A percentile compares a stretch with the other conserved stretches of the same genome.
phyloP scores from a whole-genome alignment of 192 early-diverging fungal species.

The Gryganskiella cystojenkinii region DNA sequence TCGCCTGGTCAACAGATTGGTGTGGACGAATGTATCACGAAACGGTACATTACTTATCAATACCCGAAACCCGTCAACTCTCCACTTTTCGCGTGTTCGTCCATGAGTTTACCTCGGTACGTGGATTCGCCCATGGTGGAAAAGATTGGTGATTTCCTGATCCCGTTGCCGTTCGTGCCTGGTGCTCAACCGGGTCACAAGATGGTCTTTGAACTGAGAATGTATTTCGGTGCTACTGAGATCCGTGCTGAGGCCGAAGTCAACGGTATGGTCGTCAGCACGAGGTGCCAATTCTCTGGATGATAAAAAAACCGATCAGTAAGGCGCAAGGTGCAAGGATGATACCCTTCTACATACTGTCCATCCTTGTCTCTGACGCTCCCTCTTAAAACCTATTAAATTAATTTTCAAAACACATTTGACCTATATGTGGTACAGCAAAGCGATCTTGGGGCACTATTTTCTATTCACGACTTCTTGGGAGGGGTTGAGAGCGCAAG shows the following conservation, averaged over 20 bases:
- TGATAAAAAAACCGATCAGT: constrained; percentile 9
- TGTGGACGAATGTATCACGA: constrained; percentile 46
- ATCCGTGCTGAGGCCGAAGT: constrained; percentile 63
- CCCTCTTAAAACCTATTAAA: too few species aligned
- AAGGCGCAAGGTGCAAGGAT: too few species aligned
- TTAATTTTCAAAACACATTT: too few species aligned
- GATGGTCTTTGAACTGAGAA: constrained; percentile 46
- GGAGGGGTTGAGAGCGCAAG: too few species aligned
- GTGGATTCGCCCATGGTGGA: constrained; percentile 42
- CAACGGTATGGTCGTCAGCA: constrained; percentile 48
- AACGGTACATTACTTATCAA: constrained; percentile 48
- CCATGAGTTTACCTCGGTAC: constrained; percentile 34
- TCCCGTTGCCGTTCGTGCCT: constrained; percentile 46
- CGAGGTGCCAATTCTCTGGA: constrained; percentile 43
- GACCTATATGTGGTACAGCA: too few species aligned
- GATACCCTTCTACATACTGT: too few species aligned
- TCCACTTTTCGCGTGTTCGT: constrained; percentile 43
- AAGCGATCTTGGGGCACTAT: too few species aligned
- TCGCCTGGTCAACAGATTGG: constrained; percentile 56
- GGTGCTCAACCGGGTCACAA: constrained; percentile 40
- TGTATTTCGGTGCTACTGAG: constrained; percentile 65
- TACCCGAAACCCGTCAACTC: constrained; percentile 51
- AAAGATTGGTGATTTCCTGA: constrained; percentile 50
- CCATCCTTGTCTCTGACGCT: too few species aligned
- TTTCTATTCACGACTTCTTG: too few species aligned